These are phyloP conservation scores for Geotrichum histeridarum DNA, from an alignment of 1,139 yeast species.

Conservation along the genomic window DNA sequence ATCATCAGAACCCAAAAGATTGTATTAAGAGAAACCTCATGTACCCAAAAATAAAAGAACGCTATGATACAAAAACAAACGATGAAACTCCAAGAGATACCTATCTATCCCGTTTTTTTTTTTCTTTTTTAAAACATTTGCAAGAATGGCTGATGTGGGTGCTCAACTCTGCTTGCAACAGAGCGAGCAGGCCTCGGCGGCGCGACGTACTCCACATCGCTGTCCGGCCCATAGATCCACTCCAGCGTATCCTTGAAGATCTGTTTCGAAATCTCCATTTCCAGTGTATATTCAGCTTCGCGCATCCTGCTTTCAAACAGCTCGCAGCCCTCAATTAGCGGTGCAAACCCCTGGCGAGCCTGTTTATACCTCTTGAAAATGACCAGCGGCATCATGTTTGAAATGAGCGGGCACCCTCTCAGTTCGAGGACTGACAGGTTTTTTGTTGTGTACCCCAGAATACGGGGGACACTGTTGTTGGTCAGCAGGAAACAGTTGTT, in stretches of 20 bases:
- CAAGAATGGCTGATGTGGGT: too few species aligned
- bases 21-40: too few species aligned
- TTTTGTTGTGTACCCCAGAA: constrained; percentile 52
- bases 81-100: too few species aligned
- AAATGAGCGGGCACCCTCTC: constrained; percentile 54
- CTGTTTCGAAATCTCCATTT: constrained; percentile 46
- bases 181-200: background rate
- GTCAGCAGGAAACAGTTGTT: constrained; percentile 69
- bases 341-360: constrained; percentile 43
- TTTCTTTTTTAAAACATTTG: too few species aligned
- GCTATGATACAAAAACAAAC: too few species aligned
- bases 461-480: constrained; percentile 60
- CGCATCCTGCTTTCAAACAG: constrained; percentile 54
- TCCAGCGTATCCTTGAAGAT: constrained; percentile 34
- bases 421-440: constrained; percentile 72
- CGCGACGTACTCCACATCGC: constrained; percentile 22
- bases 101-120: too few species aligned
- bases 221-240: constrained; percentile 36
- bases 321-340: constrained; percentile 76
- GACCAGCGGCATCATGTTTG: constrained; percentile 60
- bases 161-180: too few species aligned
- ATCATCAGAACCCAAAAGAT: too few species aligned
- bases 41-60: too few species aligned
- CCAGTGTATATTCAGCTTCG: constrained; percentile 58
- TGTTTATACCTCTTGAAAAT: constrained; percentile 62